Conservation (phyloP, 2,329 filamentous ascomycete species). For the Thelonectria blattea region DNA sequence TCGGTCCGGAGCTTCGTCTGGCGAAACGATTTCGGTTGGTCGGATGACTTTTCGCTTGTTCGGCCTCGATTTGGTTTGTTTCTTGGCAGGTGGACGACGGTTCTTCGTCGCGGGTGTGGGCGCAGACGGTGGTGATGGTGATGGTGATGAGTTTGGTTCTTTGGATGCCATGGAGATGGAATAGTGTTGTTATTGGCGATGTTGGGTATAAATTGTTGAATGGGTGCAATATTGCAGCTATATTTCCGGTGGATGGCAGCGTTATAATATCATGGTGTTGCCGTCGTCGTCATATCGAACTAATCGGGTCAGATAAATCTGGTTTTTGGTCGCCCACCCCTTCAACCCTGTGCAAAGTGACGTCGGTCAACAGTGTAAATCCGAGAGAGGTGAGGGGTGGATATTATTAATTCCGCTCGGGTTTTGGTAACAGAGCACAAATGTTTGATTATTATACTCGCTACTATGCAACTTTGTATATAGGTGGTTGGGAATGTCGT, state of each 20-base stretch:
- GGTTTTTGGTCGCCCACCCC: slow-evolving; percentile 19
- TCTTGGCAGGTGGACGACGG: neutral
- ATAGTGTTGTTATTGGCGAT: neutral
- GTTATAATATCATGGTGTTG: slow-evolving; percentile 10
- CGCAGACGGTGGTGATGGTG: neutral
- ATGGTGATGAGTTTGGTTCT: neutral
- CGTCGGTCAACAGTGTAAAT: slow-evolving; percentile 27
- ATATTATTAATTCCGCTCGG: no score
- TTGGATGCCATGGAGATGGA: slow-evolving; percentile 5
- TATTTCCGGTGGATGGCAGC: neutral
- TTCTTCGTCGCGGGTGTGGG: neutral
- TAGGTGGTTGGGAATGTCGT: no score
- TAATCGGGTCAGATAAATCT: slow-evolving; percentile 34
- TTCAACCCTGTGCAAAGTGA: slow-evolving; percentile 32
- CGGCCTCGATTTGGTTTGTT: neutral
- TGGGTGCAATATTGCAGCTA: neutral
- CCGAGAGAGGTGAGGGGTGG: neutral
- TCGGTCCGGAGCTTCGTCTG: slow-evolving; percentile 15
- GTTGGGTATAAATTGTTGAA: neutral
- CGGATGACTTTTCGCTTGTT: slow-evolving; percentile 3
- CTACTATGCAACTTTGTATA: no score
- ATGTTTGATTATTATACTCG: no score
- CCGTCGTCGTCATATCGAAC: slow-evolving; percentile 36
- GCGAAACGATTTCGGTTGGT: slow-evolving; percentile 14
- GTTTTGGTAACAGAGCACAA: no score